Evolutionary conservation across 495 filamentous ascomycete species (phyloP).

Genomic region (Penicillium ochrochloron): DNA sequence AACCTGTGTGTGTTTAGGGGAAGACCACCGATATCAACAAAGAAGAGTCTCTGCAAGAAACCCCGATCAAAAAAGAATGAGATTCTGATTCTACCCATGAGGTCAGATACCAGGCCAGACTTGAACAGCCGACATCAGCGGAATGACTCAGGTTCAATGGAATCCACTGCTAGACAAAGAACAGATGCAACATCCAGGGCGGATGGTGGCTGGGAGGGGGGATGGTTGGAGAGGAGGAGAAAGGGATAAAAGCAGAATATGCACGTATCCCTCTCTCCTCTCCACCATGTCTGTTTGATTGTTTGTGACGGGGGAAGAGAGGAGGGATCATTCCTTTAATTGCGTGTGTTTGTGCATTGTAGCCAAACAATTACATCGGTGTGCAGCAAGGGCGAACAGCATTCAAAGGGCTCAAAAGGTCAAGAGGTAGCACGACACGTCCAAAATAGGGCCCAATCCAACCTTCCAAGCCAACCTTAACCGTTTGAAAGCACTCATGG

Average conservation of each 20-base stretch:
- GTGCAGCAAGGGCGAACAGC: conserved; percentile 15
- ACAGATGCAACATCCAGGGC: not conserved
- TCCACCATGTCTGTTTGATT: conserved; percentile 4
- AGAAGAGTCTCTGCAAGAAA: conserved; percentile 1
- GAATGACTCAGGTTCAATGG: conserved; percentile 9
- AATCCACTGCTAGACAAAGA: conserved; percentile 7
- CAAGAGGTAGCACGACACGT: conserved; percentile 16
- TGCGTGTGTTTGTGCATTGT: not conserved
- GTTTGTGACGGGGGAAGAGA: not conserved
- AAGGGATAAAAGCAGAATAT: conserved; percentile 7
- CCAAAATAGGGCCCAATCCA: conserved; percentile 12
- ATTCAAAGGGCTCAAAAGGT: conserved; percentile 5
- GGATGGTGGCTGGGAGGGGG: conserved; percentile 5
- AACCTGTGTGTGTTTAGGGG: not conserved
- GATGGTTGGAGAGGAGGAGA: not conserved
- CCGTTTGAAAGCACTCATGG: conserved; percentile 23
- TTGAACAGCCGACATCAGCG: conserved; percentile 1
- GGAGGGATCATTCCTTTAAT: not conserved
- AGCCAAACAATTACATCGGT: not conserved
- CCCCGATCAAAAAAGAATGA: conserved; percentile 9
- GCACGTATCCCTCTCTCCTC: conserved; percentile 1
- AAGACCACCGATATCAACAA: conserved; percentile 2
- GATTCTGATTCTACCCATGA: conserved; percentile 14
- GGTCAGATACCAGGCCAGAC: conserved; percentile 5
- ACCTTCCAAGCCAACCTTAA: conserved; percentile 22